Conservation (phyloP, 441 rosid species). For the Euphorbia corollata region DNA sequence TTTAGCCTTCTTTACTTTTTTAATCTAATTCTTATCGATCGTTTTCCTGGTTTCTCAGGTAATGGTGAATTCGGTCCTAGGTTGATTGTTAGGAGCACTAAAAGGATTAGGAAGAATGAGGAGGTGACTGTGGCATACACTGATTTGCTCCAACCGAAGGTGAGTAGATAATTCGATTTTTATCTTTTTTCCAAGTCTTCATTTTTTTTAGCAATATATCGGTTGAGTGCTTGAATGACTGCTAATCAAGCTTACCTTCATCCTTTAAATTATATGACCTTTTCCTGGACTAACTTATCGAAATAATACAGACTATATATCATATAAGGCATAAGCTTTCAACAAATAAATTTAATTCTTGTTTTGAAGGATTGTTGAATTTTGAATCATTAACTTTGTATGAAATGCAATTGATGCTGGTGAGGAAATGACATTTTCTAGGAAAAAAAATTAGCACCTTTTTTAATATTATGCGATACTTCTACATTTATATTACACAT, state of each 20-base stretch:
- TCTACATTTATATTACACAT: neutral
- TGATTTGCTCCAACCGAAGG: slow-evolving; percentile 72
- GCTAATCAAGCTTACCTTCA: no score
- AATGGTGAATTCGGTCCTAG: slow-evolving; percentile 40
- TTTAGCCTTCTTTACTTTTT: neutral
- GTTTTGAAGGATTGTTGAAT: neutral
- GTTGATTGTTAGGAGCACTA: slow-evolving; percentile 53
- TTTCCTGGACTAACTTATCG: no score
- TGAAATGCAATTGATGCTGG: neutral
- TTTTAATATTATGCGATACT: neutral
- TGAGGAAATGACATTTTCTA: neutral
- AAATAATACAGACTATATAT: no score
- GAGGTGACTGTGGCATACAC: slow-evolving; percentile 66
- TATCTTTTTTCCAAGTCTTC: neutral
- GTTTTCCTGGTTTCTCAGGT: slow-evolving; percentile 12
- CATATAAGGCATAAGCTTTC: no score
- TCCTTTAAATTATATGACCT: no score
- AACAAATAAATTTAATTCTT: neutral
- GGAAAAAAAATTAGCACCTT: neutral
- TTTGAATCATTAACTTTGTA: neutral
- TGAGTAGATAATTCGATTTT: slow-evolving; percentile 11
- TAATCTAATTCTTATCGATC: neutral
- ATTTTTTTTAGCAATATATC: neutral
- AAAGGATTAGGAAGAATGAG: slow-evolving; percentile 45
- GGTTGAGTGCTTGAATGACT: neutral